phyloP scores from a whole-genome alignment of 768 basidiomycete genomes.

The Mycena filopes region DNA sequence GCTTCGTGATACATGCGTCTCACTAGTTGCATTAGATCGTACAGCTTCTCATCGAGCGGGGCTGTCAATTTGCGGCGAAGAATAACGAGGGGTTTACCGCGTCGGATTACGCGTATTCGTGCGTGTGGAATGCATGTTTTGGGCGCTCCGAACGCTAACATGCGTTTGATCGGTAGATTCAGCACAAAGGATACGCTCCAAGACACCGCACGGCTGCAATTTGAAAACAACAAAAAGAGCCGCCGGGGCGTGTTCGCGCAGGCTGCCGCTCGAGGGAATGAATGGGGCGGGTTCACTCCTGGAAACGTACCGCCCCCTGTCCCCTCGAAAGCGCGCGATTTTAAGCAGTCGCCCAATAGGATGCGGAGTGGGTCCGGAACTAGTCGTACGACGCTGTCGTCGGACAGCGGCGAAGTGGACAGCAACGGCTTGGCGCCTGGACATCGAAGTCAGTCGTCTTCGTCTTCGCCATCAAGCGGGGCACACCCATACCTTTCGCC shows the following conservation, averaged over 20 bases:
- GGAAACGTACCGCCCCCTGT: conserved; percentile 57
- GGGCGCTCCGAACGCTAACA: neutral
- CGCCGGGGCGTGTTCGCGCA: conserved; percentile 79
- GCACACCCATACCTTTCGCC: conserved; percentile 56
- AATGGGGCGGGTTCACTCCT: conserved; percentile 56
- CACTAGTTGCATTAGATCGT: conserved; percentile 64
- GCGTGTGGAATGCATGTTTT: conserved; percentile 40
- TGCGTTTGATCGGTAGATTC: conserved; percentile 54
- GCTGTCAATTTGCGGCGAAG: conserved; percentile 83
- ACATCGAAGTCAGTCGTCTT: conserved; percentile 61
- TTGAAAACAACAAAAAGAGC: conserved; percentile 82
- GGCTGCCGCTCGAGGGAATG: conserved; percentile 73
- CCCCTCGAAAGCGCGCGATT: conserved; percentile 56
- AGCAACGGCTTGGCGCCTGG: conserved; percentile 52
- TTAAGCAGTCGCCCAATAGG: conserved; percentile 55
- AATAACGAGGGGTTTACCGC: conserved; percentile 95
- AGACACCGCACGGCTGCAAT: conserved; percentile 82
- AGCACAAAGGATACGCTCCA: conserved; percentile 82
- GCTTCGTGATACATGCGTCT: neutral
- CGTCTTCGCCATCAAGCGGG: conserved; percentile 70
- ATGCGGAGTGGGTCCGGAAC: conserved; percentile 86
- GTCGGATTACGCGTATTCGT: conserved; percentile 94
- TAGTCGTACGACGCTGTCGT: conserved; percentile 79
- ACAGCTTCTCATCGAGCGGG: conserved; percentile 87
- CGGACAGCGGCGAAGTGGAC: conserved; percentile 77